Evolutionary conservation across 2,329 filamentous ascomycete genomes (phyloP).

Genomic region (Aspergillus cejpii): DNA sequence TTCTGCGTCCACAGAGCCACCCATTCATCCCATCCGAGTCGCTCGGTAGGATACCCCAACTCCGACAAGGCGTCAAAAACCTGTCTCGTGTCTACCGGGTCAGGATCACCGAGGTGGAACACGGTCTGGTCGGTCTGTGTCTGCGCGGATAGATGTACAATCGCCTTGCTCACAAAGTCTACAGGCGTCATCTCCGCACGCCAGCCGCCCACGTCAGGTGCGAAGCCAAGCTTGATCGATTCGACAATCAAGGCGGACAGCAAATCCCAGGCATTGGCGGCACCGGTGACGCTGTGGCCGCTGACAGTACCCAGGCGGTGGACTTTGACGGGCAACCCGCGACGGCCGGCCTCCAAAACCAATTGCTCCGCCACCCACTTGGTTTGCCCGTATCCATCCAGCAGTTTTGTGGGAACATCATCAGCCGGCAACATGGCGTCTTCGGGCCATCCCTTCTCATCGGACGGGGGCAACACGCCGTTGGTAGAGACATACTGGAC

Average conservation of each 20-base stretch:
- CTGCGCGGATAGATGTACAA: conserved; percentile 62
- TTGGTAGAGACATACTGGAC: conserved; percentile 76
- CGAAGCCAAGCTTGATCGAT: conserved; percentile 64
- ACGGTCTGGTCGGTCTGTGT: conserved; percentile 56
- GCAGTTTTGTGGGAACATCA: conserved; percentile 61
- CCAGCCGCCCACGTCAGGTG: conserved; percentile 67
- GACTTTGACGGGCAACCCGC: conserved; percentile 64
- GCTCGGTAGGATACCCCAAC: conserved; percentile 64
- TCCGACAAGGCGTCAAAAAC: conserved; percentile 59
- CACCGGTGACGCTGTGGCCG: conserved; percentile 66
- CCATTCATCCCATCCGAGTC: conserved; percentile 66
- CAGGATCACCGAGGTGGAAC: conserved; percentile 68
- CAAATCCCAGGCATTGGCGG: conserved; percentile 71
- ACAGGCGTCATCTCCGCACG: conserved; percentile 78
- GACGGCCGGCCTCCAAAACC: conserved; percentile 60
- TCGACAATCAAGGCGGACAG: conserved; percentile 70
- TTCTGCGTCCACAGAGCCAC: conserved; percentile 66
- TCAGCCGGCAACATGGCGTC: conserved; percentile 60
- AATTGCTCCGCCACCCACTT: conserved; percentile 78
- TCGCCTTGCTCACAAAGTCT: conserved; percentile 70
- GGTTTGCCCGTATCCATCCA: conserved; percentile 70
- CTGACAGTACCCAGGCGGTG: conserved; percentile 71
- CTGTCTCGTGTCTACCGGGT: conserved; percentile 58
- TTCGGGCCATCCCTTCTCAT: conserved; percentile 62
- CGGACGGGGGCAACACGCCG: conserved; percentile 65